Evolutionary conservation across 2,329 filamentous ascomycete genomes (phyloP).

Genomic region (Penicillium sp.): DNA sequence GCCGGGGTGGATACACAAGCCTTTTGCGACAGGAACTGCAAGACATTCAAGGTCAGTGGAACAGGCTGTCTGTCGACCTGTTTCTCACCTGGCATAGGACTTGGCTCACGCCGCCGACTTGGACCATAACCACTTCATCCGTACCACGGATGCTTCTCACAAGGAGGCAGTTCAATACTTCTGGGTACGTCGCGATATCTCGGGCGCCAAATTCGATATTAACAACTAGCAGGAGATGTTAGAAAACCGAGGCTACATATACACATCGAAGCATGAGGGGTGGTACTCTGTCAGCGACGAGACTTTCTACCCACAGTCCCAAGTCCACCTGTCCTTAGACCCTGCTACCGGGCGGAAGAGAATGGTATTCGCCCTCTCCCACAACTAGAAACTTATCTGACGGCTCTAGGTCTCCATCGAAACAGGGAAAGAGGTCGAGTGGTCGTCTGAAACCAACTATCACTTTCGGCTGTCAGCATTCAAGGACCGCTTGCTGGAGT

Average conservation of each 20-base stretch:
- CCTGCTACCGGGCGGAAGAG: slow-evolving; percentile 81
- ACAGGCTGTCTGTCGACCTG: background rate
- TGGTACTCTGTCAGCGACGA: slow-evolving; percentile 99
- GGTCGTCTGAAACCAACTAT: slow-evolving; percentile 91
- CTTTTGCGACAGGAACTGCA: slow-evolving; percentile 86
- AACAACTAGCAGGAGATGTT: slow-evolving; percentile 62
- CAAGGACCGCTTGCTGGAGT: slow-evolving; percentile 74
- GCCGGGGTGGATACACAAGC: slow-evolving; percentile 74
- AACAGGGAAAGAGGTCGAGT: slow-evolving; percentile 91
- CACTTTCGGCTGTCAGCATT: slow-evolving; percentile 90
- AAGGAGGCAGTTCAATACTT: slow-evolving; percentile 84
- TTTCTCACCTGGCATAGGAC: slow-evolving; percentile 44
- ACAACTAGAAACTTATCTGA: slow-evolving; percentile 19
- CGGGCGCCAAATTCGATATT: background rate
- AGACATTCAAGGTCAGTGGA: slow-evolving; percentile 68
- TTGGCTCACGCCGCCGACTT: slow-evolving; percentile 74
- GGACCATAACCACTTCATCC: slow-evolving; percentile 83
- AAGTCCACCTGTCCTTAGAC: slow-evolving; percentile 75
- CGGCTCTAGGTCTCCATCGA: slow-evolving; percentile 67
- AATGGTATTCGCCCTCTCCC: slow-evolving; percentile 57
- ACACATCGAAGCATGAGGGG: slow-evolving; percentile 83
- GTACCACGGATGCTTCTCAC: slow-evolving; percentile 85
- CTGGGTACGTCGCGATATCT: slow-evolving; percentile 62
- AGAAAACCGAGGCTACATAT: slow-evolving; percentile 76
- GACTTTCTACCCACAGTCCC: slow-evolving; percentile 84